Percentiles rank a stretch among this genome's conserved stretches.
phyloP scores from a whole-genome alignment of 345 rosid genomes.

The Eutrema japonicum region DNA sequence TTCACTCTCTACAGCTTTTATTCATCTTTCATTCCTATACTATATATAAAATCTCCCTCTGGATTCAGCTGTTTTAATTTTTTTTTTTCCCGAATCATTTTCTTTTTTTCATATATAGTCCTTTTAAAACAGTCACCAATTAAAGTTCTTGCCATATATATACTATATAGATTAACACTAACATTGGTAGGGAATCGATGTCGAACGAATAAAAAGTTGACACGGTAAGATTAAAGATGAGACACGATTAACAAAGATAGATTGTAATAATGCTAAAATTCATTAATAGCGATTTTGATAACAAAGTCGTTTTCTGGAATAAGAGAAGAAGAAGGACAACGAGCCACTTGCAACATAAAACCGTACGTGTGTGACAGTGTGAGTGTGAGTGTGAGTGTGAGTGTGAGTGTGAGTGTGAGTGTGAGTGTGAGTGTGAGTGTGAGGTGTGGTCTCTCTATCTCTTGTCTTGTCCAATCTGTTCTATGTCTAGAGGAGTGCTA shows the following conservation, averaged over 20 bases:
- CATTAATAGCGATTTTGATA: slow-evolving; percentile 20
- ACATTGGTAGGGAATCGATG: slow-evolving; percentile 22
- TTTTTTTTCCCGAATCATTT: too few relatives aligned
- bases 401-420: too few relatives aligned
- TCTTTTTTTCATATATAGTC: background rate
- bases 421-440: slow-evolving; percentile 15
- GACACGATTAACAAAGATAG: slow-evolving; percentile 26
- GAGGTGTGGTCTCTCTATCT: slow-evolving; percentile 37
- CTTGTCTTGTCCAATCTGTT: slow-evolving; percentile 42
- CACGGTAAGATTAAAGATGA: slow-evolving; percentile 16
- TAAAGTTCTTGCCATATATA: background rate
- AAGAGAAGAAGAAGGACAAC: slow-evolving; percentile 23
- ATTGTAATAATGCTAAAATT: slow-evolving; percentile 19
- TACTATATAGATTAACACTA: background rate
- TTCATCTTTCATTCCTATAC: too few relatives aligned
- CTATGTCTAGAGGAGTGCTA: background rate
- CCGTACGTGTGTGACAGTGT: slow-evolving; percentile 49
- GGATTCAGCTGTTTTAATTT: background rate
- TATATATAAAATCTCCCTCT: background rate
- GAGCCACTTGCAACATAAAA: slow-evolving; percentile 41
- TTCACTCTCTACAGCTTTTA: too few relatives aligned
- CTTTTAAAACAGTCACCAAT: background rate
- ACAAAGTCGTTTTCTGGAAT: slow-evolving; percentile 29
- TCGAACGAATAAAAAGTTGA: slow-evolving; percentile 18
- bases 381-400: too few relatives aligned